Conservation (phyloP, 768 basidiomycete species). For the Kwoniella dejecticola region DNA sequence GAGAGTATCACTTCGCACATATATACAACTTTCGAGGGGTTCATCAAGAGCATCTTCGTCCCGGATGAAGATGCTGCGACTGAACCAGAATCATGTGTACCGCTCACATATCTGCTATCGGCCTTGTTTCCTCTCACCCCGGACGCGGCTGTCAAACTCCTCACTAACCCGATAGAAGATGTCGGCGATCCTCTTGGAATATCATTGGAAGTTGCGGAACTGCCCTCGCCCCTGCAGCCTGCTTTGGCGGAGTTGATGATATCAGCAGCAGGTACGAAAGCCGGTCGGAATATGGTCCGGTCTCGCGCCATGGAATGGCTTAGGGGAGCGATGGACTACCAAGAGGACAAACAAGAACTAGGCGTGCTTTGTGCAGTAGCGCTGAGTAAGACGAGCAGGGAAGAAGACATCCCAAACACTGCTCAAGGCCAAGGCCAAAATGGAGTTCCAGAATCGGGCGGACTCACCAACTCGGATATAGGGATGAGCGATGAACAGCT, state of each 20-base stretch:
- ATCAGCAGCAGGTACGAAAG: slow-evolving; percentile 74
- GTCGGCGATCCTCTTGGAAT: slow-evolving; percentile 28
- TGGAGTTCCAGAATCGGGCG: background rate
- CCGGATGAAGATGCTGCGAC: slow-evolving; percentile 7
- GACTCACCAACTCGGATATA: slow-evolving; percentile 32
- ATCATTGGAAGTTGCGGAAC: slow-evolving; percentile 67
- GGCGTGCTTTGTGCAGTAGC: slow-evolving; percentile 71
- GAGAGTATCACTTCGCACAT: slow-evolving; percentile 8
- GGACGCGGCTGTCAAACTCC: slow-evolving; percentile 10
- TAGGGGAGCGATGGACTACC: slow-evolving; percentile 59
- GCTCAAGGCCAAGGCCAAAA: background rate
- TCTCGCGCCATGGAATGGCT: slow-evolving; percentile 70
- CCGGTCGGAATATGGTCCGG: slow-evolving; percentile 67
- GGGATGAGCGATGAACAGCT: slow-evolving; percentile 58
- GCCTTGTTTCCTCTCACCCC: slow-evolving; percentile 36
- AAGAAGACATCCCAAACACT: slow-evolving; percentile 1
- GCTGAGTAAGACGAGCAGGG: slow-evolving; percentile 71
- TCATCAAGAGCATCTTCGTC: slow-evolving; percentile 12
- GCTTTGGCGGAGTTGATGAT: slow-evolving; percentile 73
- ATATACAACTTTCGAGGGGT: slow-evolving; percentile 17
- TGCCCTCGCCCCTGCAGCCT: slow-evolving; percentile 62
- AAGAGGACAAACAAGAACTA: slow-evolving; percentile 58
- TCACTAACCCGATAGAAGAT: slow-evolving; percentile 20
- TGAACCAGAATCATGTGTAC: slow-evolving; percentile 24
- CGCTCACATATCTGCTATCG: slow-evolving; percentile 28